phyloP scores from a whole-genome alignment of 495 filamentous ascomycete genomes.

The Friedmanniomyces simplex region DNA sequence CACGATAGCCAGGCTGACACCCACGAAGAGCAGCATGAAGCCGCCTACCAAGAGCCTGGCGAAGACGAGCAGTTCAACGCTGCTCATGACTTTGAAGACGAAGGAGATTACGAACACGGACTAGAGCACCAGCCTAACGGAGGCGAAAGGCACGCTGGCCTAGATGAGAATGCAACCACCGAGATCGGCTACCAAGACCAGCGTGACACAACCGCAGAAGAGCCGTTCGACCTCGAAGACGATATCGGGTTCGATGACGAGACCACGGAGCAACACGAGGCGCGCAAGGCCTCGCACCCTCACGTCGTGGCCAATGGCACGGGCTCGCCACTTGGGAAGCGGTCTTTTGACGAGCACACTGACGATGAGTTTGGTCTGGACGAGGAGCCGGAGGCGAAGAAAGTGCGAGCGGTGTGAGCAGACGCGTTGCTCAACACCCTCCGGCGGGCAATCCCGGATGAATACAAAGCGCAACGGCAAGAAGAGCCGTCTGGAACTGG shows the following conservation, averaged over 20 bases:
- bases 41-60: not conserved
- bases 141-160: not conserved
- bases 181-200: not conserved
- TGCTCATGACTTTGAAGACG: not conserved
- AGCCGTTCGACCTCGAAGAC: not conserved
- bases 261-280: slow-evolving; percentile 3
- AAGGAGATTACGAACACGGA: slow-evolving; percentile 10
- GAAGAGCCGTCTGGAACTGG: no score
- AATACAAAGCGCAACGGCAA: no score
- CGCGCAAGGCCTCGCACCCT: not conserved
- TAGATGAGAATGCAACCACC: not conserved
- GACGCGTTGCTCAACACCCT: no score
- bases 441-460: no score
- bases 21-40: slow-evolving; percentile 8
- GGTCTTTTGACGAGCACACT: slow-evolving; percentile 12
- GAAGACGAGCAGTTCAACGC: slow-evolving; percentile 4
- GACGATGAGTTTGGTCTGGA: slow-evolving; percentile 3
- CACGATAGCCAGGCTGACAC: not conserved
- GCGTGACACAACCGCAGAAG: not conserved
- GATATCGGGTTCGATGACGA: slow-evolving; percentile 19
- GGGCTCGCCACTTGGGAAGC: slow-evolving; percentile 15
- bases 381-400: slow-evolving; percentile 12
- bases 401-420: not conserved
- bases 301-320: not conserved
- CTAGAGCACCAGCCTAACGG: slow-evolving; percentile 2